Percentiles rank a stretch among this genome's conserved stretches.
phyloP scores from a whole-genome alignment of 1,284 basidiomycete species.

The Hortiboletus rubellus region DNA sequence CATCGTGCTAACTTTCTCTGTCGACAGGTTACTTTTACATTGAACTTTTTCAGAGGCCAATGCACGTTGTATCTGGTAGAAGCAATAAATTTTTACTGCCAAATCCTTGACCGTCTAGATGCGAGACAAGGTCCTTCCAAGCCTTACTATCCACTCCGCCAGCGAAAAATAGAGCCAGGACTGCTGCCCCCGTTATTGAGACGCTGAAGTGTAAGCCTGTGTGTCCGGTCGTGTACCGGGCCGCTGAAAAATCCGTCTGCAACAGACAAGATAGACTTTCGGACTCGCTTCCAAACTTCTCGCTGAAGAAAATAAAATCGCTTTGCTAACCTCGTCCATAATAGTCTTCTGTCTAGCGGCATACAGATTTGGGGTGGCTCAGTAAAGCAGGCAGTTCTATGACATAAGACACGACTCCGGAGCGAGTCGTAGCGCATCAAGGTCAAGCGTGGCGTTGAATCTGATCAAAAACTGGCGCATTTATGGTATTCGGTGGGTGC shows the following conservation, averaged over 20 bases:
- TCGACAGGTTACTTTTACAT: conserved; percentile 14
- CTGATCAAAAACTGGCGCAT: conserved; percentile 66
- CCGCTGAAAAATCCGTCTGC: conserved; percentile 7
- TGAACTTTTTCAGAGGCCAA: conserved; percentile 19
- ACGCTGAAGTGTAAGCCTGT: conserved; percentile 82
- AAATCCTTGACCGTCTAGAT: conserved; percentile 81
- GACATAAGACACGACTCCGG: conserved; percentile 86
- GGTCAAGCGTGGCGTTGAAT: conserved; percentile 70
- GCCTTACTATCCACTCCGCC: conserved; percentile 70
- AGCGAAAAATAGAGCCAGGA: conserved; percentile 76
- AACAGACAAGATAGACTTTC: conserved; percentile 68
- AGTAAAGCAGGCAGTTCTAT: conserved; percentile 77
- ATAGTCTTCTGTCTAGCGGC: conserved; percentile 76
- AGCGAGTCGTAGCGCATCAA: conserved; percentile 86
- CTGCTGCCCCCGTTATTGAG: conserved; percentile 81
- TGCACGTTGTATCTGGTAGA: conserved; percentile 34
- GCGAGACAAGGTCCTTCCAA: conserved; percentile 84
- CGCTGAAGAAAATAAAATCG: conserved; percentile 74
- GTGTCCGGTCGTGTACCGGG: neutral
- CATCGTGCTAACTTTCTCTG: conserved; percentile 13
- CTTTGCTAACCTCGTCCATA: conserved; percentile 79
- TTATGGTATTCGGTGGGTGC: conserved; percentile 54
- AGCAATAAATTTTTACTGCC: conserved; percentile 91
- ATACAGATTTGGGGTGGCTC: conserved; percentile 89
- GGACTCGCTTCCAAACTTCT: conserved; percentile 66